Conservation (phyloP, 2,329 filamentous ascomycete species). For the Colletotrichum spinosum region DNA sequence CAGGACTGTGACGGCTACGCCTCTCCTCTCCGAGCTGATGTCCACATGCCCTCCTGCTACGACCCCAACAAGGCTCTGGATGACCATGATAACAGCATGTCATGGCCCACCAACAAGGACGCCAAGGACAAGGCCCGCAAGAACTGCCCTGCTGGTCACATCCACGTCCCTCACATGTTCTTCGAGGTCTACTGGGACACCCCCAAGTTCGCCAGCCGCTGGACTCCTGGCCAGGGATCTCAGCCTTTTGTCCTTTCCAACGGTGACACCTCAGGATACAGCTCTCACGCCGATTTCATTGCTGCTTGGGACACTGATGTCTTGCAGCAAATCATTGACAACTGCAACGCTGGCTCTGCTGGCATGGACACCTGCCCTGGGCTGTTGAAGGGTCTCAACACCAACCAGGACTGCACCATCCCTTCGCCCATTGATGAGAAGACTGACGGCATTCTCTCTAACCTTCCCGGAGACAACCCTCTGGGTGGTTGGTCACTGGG, state of each 20-base stretch:
- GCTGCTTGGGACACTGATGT: constrained; percentile 76
- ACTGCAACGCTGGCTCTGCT: constrained; percentile 68
- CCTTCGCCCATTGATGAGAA: constrained; percentile 58
- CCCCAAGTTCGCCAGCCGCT: constrained; percentile 61
- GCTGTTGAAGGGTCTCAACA: constrained; percentile 65
- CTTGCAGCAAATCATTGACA: constrained; percentile 75
- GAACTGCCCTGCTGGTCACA: constrained; percentile 66
- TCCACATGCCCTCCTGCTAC: constrained; percentile 82
- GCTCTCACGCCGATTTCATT: constrained; percentile 78
- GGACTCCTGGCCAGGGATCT: constrained; percentile 63
- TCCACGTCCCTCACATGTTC: constrained; percentile 69
- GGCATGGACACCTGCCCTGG: constrained; percentile 74
- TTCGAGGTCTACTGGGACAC: constrained; percentile 72
- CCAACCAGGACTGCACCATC: constrained; percentile 62
- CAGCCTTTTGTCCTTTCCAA: constrained; percentile 77
- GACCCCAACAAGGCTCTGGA: constrained; percentile 70
- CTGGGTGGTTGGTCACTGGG: constrained; percentile 62
- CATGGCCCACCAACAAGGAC: constrained; percentile 63
- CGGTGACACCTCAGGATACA: constrained; percentile 77
- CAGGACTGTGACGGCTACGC: constrained; percentile 73
- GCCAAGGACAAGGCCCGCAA: constrained; percentile 58
- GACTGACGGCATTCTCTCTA: constrained; percentile 55
- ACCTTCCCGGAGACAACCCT: constrained; percentile 67
- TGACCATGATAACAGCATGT: constrained; percentile 74
- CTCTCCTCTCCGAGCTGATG: constrained; percentile 72